Evolutionary conservation across 202 grass and related monocot species (phyloP).

Genomic region (Setaria italica): DNA sequence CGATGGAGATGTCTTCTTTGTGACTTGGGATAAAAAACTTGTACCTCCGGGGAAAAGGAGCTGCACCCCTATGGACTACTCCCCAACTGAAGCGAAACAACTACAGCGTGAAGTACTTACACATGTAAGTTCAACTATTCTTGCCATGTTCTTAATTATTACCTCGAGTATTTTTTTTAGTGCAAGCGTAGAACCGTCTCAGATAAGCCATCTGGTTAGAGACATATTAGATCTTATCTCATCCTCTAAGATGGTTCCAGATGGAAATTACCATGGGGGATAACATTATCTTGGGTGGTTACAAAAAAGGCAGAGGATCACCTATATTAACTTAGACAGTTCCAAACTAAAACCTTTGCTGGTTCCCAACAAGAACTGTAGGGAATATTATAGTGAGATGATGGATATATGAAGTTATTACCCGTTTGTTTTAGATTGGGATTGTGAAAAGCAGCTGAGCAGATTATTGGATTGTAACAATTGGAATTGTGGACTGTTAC

Average conservation of each 20-base stretch:
- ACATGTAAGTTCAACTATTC: conserved; percentile 48
- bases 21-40: conserved; percentile 86
- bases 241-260: background rate
- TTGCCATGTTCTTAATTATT: background rate
- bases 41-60: conserved; percentile 76
- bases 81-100: conserved; percentile 43
- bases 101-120: conserved; percentile 35
- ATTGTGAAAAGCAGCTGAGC: too few species aligned
- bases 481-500: too few species aligned
- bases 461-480: too few species aligned
- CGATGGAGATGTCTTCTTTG: conserved; percentile 89
- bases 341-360: background rate
- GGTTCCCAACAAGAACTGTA: too few species aligned
- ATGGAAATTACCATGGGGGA: background rate
- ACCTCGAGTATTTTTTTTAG: background rate
- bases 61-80: conserved; percentile 77
- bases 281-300: background rate
- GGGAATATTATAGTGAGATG: too few species aligned
- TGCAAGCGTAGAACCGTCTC: background rate
- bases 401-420: too few species aligned
- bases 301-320: too few species aligned
- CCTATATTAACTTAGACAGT: background rate
- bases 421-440: too few species aligned
- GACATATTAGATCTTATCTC: background rate
- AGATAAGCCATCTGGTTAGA: background rate